Evolutionary conservation across 2,329 filamentous ascomycete genomes (phyloP).

Genomic region (Truncatella angustata): DNA sequence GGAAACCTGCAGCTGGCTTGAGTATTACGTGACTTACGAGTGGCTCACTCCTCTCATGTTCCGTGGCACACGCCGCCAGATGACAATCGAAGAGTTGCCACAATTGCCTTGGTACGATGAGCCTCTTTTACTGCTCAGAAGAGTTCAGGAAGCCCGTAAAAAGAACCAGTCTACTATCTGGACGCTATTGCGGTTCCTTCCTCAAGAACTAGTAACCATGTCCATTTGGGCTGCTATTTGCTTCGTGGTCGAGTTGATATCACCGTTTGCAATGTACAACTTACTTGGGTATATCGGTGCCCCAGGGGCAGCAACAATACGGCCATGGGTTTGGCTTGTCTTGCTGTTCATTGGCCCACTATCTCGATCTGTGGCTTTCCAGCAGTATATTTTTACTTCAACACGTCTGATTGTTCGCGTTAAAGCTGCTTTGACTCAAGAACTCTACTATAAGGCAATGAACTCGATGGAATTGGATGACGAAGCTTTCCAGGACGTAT

Average conservation of each 20-base stretch:
- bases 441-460: slow-evolving; percentile 55
- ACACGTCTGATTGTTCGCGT: slow-evolving; percentile 56
- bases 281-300: slow-evolving; percentile 50
- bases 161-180: slow-evolving; percentile 42
- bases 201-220: slow-evolving; percentile 43
- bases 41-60: slow-evolving; percentile 50
- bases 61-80: slow-evolving; percentile 41
- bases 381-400: slow-evolving; percentile 57
- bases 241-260: slow-evolving; percentile 46
- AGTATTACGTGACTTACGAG: slow-evolving; percentile 49
- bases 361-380: slow-evolving; percentile 47
- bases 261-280: slow-evolving; percentile 53
- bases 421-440: slow-evolving; percentile 56
- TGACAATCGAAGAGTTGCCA: slow-evolving; percentile 48
- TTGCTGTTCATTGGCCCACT: slow-evolving; percentile 52
- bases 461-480: slow-evolving; percentile 56
- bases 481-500: slow-evolving; percentile 42
- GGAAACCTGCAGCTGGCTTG: slow-evolving; percentile 53
- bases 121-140: slow-evolving; percentile 44
- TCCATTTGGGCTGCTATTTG: slow-evolving; percentile 35
- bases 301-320: slow-evolving; percentile 41
- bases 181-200: slow-evolving; percentile 44
- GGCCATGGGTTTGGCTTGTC: slow-evolving; percentile 52
- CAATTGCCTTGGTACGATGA: slow-evolving; percentile 55
- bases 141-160: slow-evolving; percentile 40